Evolutionary conservation across 2,329 filamentous ascomycete species (phyloP), one percentile per base, ranked within the genome.

Genomic region (Chaetothyriales sp.): DNA sequence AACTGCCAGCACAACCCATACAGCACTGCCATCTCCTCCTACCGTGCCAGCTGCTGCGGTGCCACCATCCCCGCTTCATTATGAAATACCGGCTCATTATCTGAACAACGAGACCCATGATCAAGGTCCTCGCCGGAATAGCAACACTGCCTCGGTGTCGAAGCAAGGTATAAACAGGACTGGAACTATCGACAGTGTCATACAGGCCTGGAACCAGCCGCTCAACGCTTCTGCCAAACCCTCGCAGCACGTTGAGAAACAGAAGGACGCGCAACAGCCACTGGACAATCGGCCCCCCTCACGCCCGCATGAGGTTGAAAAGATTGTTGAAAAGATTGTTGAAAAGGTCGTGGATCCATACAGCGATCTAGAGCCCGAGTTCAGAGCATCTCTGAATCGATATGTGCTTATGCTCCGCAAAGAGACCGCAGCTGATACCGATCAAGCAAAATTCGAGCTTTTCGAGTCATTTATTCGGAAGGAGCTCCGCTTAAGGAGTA

Each of bases 301-400:
- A 40, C 18, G 20, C 2, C 15, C n/a, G 4, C 18, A 28, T 7
- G 19, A 47, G n/a, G 46, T 37, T 22, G 28, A 29, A 18, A 52
- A 54, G 13, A 48, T 56, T 15, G 46, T 37, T 22, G 28, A 29
- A 18, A 52, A 54, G 13, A 48, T 56, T 15, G 52, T 59, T 18
- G 52, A 53, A 7, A 60, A 60, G 20, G 65, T 68, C 51, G 52
- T 67, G 48, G 70, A 77, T 56, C 73, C 73, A 4, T 73, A 73
- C 53, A 70, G 68, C 20, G 76, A 77, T 56, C 66, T 80, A n/a
- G 74, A 77, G 54, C 72, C 75, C 2, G 78, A 77, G 73, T 78
- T 73, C 56, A 74, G 71, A 57, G 74, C 75, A 1, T 79, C 77
- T 22, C 61, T 80, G 47, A 71, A 75, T 48, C 68, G 76, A 44